Evolutionary conservation across 306 rosid species (phyloP), one percentile per base, ranked within the genome.

Genomic region (Arachis hypogaea): DNA sequence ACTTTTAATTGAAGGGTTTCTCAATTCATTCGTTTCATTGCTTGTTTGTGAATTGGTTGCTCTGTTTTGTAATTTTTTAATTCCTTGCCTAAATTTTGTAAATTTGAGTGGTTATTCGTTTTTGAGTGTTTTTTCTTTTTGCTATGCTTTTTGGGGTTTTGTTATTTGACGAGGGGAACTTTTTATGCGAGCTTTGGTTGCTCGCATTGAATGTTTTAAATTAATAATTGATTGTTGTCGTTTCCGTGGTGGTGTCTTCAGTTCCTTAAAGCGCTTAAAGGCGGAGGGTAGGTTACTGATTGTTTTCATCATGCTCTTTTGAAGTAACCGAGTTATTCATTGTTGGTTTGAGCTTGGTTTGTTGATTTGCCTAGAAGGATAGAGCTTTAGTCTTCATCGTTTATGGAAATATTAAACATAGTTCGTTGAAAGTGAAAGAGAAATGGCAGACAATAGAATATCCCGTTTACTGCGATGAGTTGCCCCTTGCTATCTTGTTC

Each of bases 71-170:
- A 67, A 40, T 16, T 73, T 46, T 42, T 45, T 10, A 45, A 33
- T 1, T 78, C 44, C 1, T 28, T n/a, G 22, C 8, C n/a, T 65
- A 8, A 6, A 43, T 36, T 60, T 43, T 79, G 62, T 47, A 7
- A 12, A 55, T 36, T 63, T 6, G 43, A 9, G 9, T n/a, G 41
- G 43, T 10, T 65, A 7, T 2, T 11, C 3, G 1, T 36, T 63
- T 69, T 4, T 47, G 33, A 44, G 33, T 28, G 5, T 59, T 59
- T 28, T 5, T 1, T 8, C 5, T 33, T 56, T 56, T 47, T 3
- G 62, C 41, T 44, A 9, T 12, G 74, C n/a, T 6, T 33, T 7
- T 64, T 63, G 41, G 81, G 77, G 73, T 74, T 77, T 45, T 10
- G 5, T 2, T 49, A 11, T 70, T n/a, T 74, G 68, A 18, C 5